Conservation (phyloP, 768 basidiomycete genomes). For the Hirschioporus abietinus region DNA sequence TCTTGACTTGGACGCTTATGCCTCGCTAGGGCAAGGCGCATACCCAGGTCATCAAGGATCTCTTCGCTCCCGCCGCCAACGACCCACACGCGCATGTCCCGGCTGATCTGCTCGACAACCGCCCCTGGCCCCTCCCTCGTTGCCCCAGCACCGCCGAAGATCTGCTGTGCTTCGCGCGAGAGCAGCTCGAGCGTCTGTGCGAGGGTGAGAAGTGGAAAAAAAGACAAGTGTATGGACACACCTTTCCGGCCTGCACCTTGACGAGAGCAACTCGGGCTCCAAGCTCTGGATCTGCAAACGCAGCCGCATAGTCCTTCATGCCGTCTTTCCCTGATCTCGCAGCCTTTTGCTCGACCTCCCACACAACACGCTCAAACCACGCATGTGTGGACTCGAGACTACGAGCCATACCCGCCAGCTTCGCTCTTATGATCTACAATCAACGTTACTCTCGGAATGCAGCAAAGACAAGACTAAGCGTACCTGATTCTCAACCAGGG, state of each 20-base stretch:
- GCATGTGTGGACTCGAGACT: constrained; percentile 10
- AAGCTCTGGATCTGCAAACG: constrained; percentile 6
- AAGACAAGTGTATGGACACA: constrained; percentile 2
- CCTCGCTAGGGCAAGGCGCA: constrained; percentile 4
- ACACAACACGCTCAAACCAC: constrained; percentile 14
- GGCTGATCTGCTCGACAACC: constrained; percentile 15
- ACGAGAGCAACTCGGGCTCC: constrained; percentile 13
- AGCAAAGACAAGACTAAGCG: too few relatives aligned
- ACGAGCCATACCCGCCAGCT: constrained; percentile 14
- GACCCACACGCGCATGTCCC: constrained; percentile 15
- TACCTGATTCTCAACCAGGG: constrained; percentile 11
- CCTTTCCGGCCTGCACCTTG: constrained; percentile 14
- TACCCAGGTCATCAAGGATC: constrained; percentile 14
- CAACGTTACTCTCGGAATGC: too few relatives aligned
- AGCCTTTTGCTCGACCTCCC: constrained; percentile 7
- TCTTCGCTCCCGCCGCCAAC: constrained; percentile 16
- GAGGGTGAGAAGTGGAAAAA: background rate
- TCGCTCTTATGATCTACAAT: constrained; percentile 11
- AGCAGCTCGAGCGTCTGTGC: constrained; percentile 11
- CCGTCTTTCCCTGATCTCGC: constrained; percentile 2
- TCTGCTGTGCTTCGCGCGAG: constrained; percentile 13
- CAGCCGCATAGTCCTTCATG: background rate
- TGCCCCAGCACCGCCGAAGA: constrained; percentile 14
- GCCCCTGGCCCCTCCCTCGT: constrained; percentile 13
- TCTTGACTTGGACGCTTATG: too few relatives aligned